phyloP scores from a whole-genome alignment of 257 asterid genomes.

The Thymus quinquecostatus region DNA sequence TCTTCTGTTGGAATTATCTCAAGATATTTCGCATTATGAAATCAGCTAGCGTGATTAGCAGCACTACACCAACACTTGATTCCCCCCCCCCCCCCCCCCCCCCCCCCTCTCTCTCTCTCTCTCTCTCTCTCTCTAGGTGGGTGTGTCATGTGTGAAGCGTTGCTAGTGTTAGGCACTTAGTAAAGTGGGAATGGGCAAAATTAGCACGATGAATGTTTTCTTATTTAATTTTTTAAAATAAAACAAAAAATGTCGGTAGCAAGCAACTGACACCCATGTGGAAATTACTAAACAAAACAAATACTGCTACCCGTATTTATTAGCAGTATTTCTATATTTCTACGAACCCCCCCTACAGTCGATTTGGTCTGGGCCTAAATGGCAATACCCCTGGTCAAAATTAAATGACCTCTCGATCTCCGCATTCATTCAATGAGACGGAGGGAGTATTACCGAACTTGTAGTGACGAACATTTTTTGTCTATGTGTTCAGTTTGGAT shows the following conservation, averaged over 20 bases:
- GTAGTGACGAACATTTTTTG: neutral
- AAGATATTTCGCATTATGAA: neutral
- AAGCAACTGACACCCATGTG: constrained; percentile 43
- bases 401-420: constrained; percentile 12
- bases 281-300: constrained; percentile 30
- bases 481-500: constrained; percentile 46
- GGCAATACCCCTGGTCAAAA: constrained; percentile 35
- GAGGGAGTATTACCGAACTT: too few relatives aligned
- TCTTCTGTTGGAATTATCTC: constrained; percentile 27
- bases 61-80: constrained; percentile 35
- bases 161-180: neutral
- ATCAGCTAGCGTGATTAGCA: neutral
- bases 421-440: too few relatives aligned
- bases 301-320: neutral
- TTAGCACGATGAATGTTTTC: constrained; percentile 17
- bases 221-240: neutral
- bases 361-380: constrained; percentile 29
- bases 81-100: neutral
- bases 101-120: constrained; percentile 18
- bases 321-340: constrained; percentile 9
- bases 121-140: constrained; percentile 29
- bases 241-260: constrained; percentile 49
- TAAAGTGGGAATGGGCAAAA: constrained; percentile 4
- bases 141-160: constrained; percentile 25
- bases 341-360: constrained; percentile 22